phyloP scores from a whole-genome alignment of 345 rosid genomes.

The Firmiana major region DNA sequence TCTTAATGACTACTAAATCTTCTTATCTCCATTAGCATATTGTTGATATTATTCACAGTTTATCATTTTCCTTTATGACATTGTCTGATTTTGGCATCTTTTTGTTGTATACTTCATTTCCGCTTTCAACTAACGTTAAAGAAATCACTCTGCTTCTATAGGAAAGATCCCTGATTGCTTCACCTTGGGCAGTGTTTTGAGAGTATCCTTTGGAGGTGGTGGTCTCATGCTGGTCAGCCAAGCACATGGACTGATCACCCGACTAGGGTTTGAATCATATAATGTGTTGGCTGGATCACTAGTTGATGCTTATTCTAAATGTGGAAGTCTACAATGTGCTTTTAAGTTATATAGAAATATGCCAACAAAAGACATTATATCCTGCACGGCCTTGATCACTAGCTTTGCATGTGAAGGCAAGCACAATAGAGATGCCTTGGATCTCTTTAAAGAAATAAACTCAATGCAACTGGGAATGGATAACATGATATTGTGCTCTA shows the following conservation, averaged over 20 bases:
- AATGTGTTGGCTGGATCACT: conserved; percentile 47
- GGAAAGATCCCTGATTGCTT: conserved; percentile 61
- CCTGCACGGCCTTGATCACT: conserved; percentile 62
- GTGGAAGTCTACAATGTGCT: conserved; percentile 50
- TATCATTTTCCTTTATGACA: not conserved
- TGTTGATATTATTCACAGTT: not conserved
- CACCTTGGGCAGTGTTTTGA: conserved; percentile 63
- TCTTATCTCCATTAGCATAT: not conserved
- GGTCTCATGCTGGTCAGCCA: conserved; percentile 35
- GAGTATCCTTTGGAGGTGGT: conserved; percentile 38
- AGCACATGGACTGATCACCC: conserved; percentile 50
- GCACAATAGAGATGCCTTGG: conserved; percentile 34
- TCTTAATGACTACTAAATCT: not conserved
- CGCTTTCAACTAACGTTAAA: not conserved
- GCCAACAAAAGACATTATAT: conserved; percentile 46
- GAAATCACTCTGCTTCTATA: conserved; percentile 8
- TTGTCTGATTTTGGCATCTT: not conserved
- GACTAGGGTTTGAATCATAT: conserved; percentile 42
- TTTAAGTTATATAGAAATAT: conserved; percentile 29
- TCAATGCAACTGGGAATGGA: conserved; percentile 45
- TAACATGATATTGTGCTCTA: conserved; percentile 45
- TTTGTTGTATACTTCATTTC: not conserved
- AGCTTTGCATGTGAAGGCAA: conserved; percentile 40
- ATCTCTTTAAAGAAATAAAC: conserved; percentile 51
- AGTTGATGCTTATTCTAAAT: conserved; percentile 59